Conservation (phyloP, 1,139 yeast genomes). For the Taphrina flavorubra region DNA sequence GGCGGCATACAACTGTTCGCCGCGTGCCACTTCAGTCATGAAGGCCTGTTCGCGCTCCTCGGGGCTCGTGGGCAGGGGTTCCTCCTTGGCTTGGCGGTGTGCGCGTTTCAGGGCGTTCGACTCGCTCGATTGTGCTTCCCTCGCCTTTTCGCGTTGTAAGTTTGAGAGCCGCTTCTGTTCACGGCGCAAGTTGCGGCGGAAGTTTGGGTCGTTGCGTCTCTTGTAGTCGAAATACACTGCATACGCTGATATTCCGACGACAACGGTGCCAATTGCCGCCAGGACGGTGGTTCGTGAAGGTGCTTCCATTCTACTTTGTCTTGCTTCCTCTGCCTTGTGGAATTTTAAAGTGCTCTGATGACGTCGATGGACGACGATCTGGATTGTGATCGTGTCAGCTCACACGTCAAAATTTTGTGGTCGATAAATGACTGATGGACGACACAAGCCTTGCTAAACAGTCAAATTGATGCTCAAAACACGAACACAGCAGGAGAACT, state of each 20-base stretch:
- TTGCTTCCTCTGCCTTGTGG: neutral
- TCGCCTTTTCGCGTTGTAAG: constrained; percentile 61
- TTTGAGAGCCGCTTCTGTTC: constrained; percentile 54
- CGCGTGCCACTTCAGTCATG: constrained; percentile 80
- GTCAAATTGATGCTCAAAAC: neutral
- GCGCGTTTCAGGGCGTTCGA: constrained; percentile 60
- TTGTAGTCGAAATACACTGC: constrained; percentile 88
- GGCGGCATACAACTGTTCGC: constrained; percentile 58
- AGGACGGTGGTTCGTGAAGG: constrained; percentile 32
- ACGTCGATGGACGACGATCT: neutral
- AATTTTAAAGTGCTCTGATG: neutral
- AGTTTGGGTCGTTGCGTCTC: constrained; percentile 80
- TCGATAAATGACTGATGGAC: too few species aligned
- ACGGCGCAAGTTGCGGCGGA: constrained; percentile 61
- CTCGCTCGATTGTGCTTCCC: constrained; percentile 65
- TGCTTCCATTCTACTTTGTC: constrained; percentile 16
- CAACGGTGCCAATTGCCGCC: constrained; percentile 30
- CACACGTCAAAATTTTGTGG: too few species aligned
- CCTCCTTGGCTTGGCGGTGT: constrained; percentile 65
- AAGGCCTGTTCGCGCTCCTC: constrained; percentile 75
- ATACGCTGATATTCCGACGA: constrained; percentile 62
- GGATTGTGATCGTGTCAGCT: too few species aligned
- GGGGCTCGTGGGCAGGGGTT: constrained; percentile 78
- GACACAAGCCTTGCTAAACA: too few species aligned
- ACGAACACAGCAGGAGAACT: neutral